Percentiles rank a stretch among this genome's conserved stretches.
These are phyloP conservation scores for Dactylellina leptospora DNA, from an alignment of 2,329 filamentous ascomycete species.

Conservation along the genomic window DNA sequence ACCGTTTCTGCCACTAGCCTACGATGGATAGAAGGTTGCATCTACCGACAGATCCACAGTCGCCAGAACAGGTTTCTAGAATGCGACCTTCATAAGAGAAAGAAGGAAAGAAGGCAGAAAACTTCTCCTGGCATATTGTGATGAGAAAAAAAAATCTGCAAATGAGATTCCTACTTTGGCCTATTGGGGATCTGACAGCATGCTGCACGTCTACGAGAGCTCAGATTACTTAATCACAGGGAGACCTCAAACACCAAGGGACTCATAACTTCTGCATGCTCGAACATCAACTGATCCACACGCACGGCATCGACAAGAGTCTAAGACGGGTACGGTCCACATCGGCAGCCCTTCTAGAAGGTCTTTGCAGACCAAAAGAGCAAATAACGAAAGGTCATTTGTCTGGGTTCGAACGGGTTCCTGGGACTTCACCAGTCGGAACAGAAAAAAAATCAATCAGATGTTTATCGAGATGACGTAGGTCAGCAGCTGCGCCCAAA, in stretches of 20 bases:
- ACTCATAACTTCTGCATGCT: not conserved
- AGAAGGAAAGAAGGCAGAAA: not conserved
- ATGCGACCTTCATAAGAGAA: too few relatives aligned
- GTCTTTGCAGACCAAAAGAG: conserved; percentile 35
- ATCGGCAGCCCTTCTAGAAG: conserved; percentile 39
- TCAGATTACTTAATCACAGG: conserved; percentile 40
- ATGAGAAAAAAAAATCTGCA: not conserved
- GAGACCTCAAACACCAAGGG: not conserved
- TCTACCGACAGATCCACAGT: too few relatives aligned
- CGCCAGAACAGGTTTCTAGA: too few relatives aligned
- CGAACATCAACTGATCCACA: not conserved
- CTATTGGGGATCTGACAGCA: conserved; percentile 20
- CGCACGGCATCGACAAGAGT: conserved; percentile 4
- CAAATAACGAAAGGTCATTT: conserved; percentile 12
- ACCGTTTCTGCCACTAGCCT: too few relatives aligned
- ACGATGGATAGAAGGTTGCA: too few relatives aligned
- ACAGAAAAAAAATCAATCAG: conserved; percentile 3
- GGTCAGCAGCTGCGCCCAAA: not conserved
- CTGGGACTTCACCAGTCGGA: conserved; percentile 5
- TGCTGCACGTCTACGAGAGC: conserved; percentile 15
- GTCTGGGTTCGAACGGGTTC: conserved; percentile 13
- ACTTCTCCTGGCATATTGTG: not conserved
- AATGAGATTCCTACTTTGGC: not conserved
- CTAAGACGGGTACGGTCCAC: conserved; percentile 42
- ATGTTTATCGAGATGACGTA: conserved; percentile 26